Percentiles rank a stretch among this genome's conserved stretches.
Evolutionary conservation across 2,329 filamentous ascomycete species (phyloP).

Genomic region (Botrytis fabae): DNA sequence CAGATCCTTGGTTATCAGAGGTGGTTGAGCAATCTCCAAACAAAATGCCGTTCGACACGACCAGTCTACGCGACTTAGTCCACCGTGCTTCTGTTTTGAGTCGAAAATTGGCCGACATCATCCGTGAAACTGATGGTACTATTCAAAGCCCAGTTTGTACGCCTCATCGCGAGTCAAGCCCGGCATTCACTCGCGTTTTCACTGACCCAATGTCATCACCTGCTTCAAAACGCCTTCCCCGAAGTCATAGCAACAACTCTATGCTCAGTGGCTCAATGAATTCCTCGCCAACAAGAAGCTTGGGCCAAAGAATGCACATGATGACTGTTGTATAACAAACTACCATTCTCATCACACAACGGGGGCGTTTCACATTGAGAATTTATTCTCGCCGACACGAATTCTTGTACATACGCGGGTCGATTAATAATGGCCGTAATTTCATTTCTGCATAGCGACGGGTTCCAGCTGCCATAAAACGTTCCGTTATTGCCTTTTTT

Average conservation of each 20-base stretch:
- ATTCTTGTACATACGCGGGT: slow-evolving; percentile 24
- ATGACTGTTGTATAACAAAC: slow-evolving; percentile 57
- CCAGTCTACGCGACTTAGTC: slow-evolving; percentile 66
- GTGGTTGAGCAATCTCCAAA: slow-evolving; percentile 43
- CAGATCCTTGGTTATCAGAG: slow-evolving; percentile 43
- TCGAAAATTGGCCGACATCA: slow-evolving; percentile 58
- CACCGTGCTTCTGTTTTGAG: slow-evolving; percentile 61
- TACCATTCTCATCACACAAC: slow-evolving; percentile 9
- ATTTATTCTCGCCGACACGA: slow-evolving; percentile 5
- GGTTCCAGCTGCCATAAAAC: slow-evolving; percentile 18
- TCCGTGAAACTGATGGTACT: slow-evolving; percentile 59
- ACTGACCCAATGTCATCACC: slow-evolving; percentile 57
- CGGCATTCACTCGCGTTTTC: slow-evolving; percentile 68
- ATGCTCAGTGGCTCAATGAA: slow-evolving; percentile 54
- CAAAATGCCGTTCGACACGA: slow-evolving; percentile 66
- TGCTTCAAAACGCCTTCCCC: slow-evolving; percentile 52
- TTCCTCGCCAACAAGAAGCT: slow-evolving; percentile 52
- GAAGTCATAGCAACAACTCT: slow-evolving; percentile 57
- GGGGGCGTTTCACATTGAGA: neutral
- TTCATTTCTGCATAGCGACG: slow-evolving; percentile 25
- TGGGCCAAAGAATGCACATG: slow-evolving; percentile 60
- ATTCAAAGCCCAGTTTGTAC: slow-evolving; percentile 56
- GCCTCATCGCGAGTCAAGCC: slow-evolving; percentile 57
- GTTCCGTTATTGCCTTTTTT: slow-evolving; percentile 19
- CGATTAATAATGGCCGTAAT: slow-evolving; percentile 14